phyloP scores from a whole-genome alignment of 2,329 filamentous ascomycete genomes.

The Alternaria arbusti region DNA sequence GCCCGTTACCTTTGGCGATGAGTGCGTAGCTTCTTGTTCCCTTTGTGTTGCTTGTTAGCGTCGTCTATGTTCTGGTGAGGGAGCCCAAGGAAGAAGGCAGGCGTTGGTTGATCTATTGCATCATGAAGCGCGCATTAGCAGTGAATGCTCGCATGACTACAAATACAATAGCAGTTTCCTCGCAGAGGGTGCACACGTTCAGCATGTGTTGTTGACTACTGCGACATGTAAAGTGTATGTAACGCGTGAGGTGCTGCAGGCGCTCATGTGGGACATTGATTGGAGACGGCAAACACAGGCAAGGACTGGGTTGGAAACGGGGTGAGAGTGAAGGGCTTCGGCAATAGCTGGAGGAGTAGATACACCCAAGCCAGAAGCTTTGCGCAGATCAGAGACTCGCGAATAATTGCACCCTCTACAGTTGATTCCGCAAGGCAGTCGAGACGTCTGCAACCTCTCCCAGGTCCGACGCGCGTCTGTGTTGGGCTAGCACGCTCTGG shows the following conservation, averaged over 20 bases:
- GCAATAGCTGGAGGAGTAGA: not conserved
- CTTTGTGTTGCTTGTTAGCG: slow-evolving; percentile 8
- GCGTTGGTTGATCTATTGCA: slow-evolving; percentile 40
- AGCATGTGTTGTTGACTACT: not conserved
- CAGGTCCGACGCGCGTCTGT: slow-evolving; percentile 14
- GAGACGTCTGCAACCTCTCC: not conserved
- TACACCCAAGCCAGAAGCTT: not conserved
- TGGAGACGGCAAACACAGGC: not conserved
- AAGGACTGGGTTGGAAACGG: not conserved
- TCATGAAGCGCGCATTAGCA: slow-evolving; percentile 31
- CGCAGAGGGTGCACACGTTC: not conserved
- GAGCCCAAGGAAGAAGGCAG: slow-evolving; percentile 15
- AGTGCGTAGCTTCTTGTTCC: slow-evolving; percentile 18
- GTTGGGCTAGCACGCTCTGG: slow-evolving; percentile 6
- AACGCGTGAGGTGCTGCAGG: slow-evolving; percentile 1
- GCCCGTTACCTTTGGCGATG: slow-evolving; percentile 16
- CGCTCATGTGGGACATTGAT: not conserved
- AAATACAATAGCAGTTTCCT: slow-evolving; percentile 12
- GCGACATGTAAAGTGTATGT: not conserved
- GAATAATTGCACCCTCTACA: not conserved
- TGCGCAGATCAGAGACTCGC: not conserved
- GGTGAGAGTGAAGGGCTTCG: not conserved
- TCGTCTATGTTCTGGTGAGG: slow-evolving; percentile 16
- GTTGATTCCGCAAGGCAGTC: not conserved
- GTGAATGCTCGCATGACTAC: slow-evolving; percentile 34